phyloP scores from a whole-genome alignment of 345 rosid genomes.

The Fremontodendron californicum region DNA sequence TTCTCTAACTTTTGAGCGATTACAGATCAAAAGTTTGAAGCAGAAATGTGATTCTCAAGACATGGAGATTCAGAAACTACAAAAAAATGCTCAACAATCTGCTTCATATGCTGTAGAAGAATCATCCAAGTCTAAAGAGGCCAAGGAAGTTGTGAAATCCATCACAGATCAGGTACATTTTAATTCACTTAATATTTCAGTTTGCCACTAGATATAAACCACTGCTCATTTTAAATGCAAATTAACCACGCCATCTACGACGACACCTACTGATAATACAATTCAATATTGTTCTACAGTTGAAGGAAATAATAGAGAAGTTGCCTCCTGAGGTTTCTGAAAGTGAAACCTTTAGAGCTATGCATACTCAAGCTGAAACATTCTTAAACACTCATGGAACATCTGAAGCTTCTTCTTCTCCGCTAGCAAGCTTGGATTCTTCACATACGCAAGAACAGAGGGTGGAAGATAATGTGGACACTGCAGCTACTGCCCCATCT shows the following conservation, averaged over 20 bases:
- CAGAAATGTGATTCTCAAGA: conserved; percentile 65
- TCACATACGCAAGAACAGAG: conserved; percentile 24
- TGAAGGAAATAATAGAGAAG: conserved; percentile 55
- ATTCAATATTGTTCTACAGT: conserved; percentile 32
- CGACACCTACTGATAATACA: neutral
- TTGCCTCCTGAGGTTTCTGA: conserved; percentile 53
- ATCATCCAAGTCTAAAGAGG: conserved; percentile 50
- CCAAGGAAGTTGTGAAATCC: conserved; percentile 59
- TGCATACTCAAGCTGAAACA: conserved; percentile 57
- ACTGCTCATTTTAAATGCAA: neutral
- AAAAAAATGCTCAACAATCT: conserved; percentile 44
- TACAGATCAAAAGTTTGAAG: conserved; percentile 61
- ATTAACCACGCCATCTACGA: neutral
- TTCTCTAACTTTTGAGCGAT: conserved; percentile 6
- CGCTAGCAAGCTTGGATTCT: conserved; percentile 23
- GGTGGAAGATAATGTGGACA: conserved; percentile 24
- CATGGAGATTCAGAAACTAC: conserved; percentile 49
- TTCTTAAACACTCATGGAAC: conserved; percentile 33
- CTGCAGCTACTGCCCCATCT: conserved; percentile 20
- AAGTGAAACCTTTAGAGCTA: conserved; percentile 49
- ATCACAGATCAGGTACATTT: conserved; percentile 53
- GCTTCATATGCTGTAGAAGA: conserved; percentile 44
- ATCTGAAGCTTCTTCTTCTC: conserved; percentile 34
- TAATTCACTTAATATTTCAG: neutral
- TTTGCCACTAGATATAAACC: neutral